Percentiles rank a stretch among this genome's conserved stretches.
Evolutionary conservation across 2,329 filamentous ascomycete species (phyloP).

Genomic region (Clonostachys byssicola): DNA sequence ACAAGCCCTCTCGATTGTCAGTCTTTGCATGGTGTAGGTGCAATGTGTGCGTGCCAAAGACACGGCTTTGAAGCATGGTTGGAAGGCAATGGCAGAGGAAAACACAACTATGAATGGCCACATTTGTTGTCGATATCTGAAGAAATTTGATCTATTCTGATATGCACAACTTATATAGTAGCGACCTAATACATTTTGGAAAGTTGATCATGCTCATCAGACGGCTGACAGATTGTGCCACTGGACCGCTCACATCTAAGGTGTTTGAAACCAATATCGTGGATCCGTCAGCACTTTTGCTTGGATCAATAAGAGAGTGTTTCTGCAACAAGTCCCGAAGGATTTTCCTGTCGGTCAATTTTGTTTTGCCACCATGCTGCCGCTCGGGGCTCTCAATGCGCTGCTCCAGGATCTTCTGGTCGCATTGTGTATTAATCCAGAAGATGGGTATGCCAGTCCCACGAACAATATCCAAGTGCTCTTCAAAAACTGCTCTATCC

Average conservation of each 20-base stretch:
- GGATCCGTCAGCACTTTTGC: background rate
- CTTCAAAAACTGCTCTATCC: conserved; percentile 5
- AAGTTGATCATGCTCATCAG: background rate
- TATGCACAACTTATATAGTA: no score
- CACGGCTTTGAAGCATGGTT: no score
- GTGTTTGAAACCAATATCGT: background rate
- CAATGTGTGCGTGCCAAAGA: no score
- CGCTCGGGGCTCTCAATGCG: conserved; percentile 2
- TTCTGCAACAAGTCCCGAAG: background rate
- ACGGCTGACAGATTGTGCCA: background rate
- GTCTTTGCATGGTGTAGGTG: no score
- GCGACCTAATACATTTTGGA: no score
- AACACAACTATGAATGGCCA: no score
- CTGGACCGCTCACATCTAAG: conserved; percentile 6
- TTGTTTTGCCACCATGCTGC: conserved; percentile 1
- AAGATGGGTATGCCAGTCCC: background rate
- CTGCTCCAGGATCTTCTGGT: conserved; percentile 2
- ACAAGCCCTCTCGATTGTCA: no score
- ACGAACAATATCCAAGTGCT: conserved; percentile 7
- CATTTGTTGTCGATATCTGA: no score
- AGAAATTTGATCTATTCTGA: no score
- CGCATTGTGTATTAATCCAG: conserved; percentile 8
- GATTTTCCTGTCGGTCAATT: conserved; percentile 3
- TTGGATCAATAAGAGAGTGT: background rate
- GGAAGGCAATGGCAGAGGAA: no score